Base-by-base conservation (phyloP, 352 stramenopile species). In the Phytophthora pluvialis region DNA sequence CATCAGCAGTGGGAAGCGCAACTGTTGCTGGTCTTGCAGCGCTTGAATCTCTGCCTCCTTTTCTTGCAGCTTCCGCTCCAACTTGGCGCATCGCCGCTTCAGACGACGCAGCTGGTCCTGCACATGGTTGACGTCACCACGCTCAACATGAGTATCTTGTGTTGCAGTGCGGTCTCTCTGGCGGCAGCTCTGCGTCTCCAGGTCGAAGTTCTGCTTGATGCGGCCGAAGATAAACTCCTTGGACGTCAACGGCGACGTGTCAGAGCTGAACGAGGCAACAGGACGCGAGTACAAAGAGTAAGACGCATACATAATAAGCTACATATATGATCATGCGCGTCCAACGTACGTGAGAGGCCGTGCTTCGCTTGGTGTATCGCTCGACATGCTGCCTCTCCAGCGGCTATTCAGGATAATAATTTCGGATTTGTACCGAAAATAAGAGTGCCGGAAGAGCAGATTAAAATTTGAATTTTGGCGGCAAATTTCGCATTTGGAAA, bases 131-230 rank as follows among this genome's bases (percentile, higher is more conserved):
- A 64, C 73, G 4, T 77, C 65, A 42, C 74, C 70, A 1, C 1
- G 18, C 12, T 72, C 70, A 1, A 55, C 50, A 7, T 64, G 48
- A 0, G 63, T 63, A 29, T 80, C 65, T 10, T 78, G 65, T 1
- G 64, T 61, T 29, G 61, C 58, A 13, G 78, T 71, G 15, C 64
- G 18, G 8, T 86, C 83, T 42, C 72, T 73, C 15, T 74, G 67
- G 2, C 59, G 72, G 48, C 84, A 86, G 11, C 53, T 59, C 36
- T 88, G 72, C n/a, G 74, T 81, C 61, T 92, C 81, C 15, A 77
- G 53, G 12, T 82, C 64, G 28, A 88, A 90, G 33, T 81, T 86
- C 32, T 78, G 65, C 52, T 86, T 89, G 55, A 89, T 90, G 49
- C 63, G 79, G 21, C 66, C 63, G 4, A 87, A 57, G 3, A 86